Evolutionary conservation across 257 asterid genomes (phyloP).

Genomic region (Solanum neorickii): DNA sequence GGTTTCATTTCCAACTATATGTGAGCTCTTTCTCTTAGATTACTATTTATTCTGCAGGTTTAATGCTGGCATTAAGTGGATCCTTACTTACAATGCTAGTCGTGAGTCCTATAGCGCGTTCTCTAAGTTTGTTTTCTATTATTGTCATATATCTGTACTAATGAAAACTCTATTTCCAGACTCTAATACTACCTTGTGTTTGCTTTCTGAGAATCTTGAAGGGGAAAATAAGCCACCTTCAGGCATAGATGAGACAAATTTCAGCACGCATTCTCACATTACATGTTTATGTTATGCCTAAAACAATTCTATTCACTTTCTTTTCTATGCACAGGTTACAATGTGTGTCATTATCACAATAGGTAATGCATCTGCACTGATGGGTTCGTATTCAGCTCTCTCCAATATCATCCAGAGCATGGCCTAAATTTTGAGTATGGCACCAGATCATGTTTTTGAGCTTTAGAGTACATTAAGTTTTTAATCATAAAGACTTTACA

Average conservation of each 20-base stretch:
- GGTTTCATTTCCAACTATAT: background rate
- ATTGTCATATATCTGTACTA: background rate
- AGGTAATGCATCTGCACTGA: constrained; percentile 7
- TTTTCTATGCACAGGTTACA: constrained; percentile 6
- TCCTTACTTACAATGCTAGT: constrained; percentile 74
- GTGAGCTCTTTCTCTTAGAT: background rate
- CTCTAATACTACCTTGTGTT: constrained; percentile 69
- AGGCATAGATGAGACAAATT: constrained; percentile 22
- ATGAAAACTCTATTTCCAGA: constrained; percentile 18
- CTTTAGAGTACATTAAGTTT: background rate
- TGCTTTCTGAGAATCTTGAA: constrained; percentile 63
- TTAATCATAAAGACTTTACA: background rate
- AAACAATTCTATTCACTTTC: background rate
- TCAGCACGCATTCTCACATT: background rate
- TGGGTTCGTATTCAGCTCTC: constrained; percentile 21
- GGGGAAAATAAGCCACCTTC: constrained; percentile 32
- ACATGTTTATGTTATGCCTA: background rate
- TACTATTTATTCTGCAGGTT: constrained; percentile 22
- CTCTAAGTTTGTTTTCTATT: background rate
- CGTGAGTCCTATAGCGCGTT: constrained; percentile 24
- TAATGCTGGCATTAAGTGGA: constrained; percentile 64
- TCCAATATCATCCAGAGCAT: constrained; percentile 9
- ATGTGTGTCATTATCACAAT: constrained; percentile 15
- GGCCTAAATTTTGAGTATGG: background rate
- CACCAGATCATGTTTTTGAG: background rate